phyloP scores from a whole-genome alignment of 2,329 filamentous ascomycete species.

The Penicillium decumbens region DNA sequence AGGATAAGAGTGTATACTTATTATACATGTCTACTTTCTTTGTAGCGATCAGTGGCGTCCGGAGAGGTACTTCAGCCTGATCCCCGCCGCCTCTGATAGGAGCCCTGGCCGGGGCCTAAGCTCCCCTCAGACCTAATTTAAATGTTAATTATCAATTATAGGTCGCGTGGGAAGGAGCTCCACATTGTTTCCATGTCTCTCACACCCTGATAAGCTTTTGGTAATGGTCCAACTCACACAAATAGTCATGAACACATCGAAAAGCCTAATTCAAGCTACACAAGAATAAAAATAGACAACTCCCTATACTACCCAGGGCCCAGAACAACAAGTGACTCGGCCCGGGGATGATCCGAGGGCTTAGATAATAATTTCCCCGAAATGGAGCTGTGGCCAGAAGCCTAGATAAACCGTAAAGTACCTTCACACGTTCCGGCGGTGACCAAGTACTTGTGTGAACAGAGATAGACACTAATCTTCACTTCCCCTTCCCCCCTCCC shows the following conservation, averaged over 20 bases:
- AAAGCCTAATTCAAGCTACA: constrained; percentile 9
- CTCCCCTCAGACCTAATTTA: constrained; percentile 14
- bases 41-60: constrained; percentile 4
- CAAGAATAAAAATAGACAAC: neutral
- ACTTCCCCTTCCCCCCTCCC: constrained; percentile 1
- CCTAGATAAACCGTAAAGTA: constrained; percentile 14
- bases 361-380: constrained; percentile 10
- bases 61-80: constrained; percentile 7
- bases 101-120: constrained; percentile 16
- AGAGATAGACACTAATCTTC: neutral
- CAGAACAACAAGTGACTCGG: constrained; percentile 2
- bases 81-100: constrained; percentile 18
- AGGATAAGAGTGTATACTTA: neutral
- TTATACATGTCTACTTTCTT: neutral
- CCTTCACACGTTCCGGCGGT: constrained; percentile 18
- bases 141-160: constrained; percentile 16
- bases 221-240: neutral
- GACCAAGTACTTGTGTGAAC: constrained; percentile 20
- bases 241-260: constrained; percentile 5
- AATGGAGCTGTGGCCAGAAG: constrained; percentile 13
- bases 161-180: neutral
- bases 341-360: constrained; percentile 13
- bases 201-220: neutral
- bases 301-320: neutral
- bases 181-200: neutral